These are phyloP conservation scores for Rhododendron griersonianum DNA, from an alignment of 148 eudicot genomes.

Conservation along the genomic window DNA sequence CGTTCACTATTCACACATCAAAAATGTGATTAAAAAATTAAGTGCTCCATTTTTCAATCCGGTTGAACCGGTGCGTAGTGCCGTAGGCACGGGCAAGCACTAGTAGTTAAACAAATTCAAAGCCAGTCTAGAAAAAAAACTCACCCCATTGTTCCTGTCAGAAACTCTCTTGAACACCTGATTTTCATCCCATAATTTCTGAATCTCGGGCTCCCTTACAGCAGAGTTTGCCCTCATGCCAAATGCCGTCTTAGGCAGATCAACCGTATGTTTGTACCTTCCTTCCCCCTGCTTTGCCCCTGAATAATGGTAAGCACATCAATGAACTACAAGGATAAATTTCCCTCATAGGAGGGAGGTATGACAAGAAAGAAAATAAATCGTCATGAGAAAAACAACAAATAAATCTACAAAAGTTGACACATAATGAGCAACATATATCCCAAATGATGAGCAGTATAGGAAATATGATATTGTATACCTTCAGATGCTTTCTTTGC, in stretches of 20 bases:
- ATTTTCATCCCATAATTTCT: slow-evolving; percentile 93
- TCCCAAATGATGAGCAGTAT: not conserved
- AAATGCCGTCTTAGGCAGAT: slow-evolving; percentile 86
- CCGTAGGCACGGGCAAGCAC: too few species aligned
- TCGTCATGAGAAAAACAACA: not conserved
- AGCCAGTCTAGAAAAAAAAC: slow-evolving; percentile 18
- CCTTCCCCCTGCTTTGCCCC: slow-evolving; percentile 80
- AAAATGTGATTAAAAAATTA: too few species aligned
- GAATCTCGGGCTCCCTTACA: slow-evolving; percentile 93
- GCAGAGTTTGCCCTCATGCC: slow-evolving; percentile 93
- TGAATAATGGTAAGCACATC: slow-evolving; percentile 19
- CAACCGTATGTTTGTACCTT: slow-evolving; percentile 85
- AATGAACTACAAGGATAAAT: not conserved
- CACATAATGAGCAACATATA: not conserved
- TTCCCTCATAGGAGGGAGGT: not conserved
- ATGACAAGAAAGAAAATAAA: not conserved
- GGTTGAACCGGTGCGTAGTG: too few species aligned
- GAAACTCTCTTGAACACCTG: slow-evolving; percentile 69
- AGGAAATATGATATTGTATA: slow-evolving; percentile 17
- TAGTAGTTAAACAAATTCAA: not conserved
- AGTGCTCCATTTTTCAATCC: too few species aligned
- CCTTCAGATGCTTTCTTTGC: slow-evolving; percentile 82
- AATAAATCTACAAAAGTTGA: not conserved
- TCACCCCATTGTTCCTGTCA: slow-evolving; percentile 75
- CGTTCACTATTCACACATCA: too few species aligned